Conservation (phyloP, 2,329 filamentous ascomycete species). For the Epichloe sylvatica region DNA sequence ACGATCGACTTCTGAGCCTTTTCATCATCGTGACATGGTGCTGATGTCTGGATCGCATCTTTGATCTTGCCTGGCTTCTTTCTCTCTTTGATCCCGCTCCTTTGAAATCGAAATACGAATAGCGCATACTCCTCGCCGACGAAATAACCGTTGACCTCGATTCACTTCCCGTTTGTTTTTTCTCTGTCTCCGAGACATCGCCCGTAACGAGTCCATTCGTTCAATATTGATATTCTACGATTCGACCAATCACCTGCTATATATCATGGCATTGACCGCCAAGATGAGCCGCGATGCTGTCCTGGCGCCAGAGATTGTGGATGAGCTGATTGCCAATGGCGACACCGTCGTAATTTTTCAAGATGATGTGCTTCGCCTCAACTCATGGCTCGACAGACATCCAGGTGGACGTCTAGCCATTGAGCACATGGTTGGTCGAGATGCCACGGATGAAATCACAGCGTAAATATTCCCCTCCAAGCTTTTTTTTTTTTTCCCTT, state of each 20-base stretch:
- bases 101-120: background rate
- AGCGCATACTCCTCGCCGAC: background rate
- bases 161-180: background rate
- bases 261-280: background rate
- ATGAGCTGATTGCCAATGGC: conserved; percentile 39
- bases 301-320: conserved; percentile 31
- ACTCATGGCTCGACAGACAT: conserved; percentile 44
- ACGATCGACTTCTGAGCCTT: background rate
- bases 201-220: background rate
- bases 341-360: conserved; percentile 42
- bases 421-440: conserved; percentile 34
- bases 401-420: conserved; percentile 46
- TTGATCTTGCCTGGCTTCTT: background rate
- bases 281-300: conserved; percentile 28
- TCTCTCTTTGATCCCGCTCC: background rate
- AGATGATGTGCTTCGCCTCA: conserved; percentile 38
- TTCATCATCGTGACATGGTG: background rate
- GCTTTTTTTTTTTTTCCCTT: no score
- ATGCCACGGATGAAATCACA: conserved; percentile 23
- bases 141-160: background rate
- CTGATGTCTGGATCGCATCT: background rate
- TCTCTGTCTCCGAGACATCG: no score
- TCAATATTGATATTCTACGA: background rate
- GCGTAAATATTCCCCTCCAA: conserved; percentile 14
- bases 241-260: background rate